Base-by-base conservation (phyloP, 2,329 filamentous ascomycete species). In the Ceratocystis smalleyi region DNA sequence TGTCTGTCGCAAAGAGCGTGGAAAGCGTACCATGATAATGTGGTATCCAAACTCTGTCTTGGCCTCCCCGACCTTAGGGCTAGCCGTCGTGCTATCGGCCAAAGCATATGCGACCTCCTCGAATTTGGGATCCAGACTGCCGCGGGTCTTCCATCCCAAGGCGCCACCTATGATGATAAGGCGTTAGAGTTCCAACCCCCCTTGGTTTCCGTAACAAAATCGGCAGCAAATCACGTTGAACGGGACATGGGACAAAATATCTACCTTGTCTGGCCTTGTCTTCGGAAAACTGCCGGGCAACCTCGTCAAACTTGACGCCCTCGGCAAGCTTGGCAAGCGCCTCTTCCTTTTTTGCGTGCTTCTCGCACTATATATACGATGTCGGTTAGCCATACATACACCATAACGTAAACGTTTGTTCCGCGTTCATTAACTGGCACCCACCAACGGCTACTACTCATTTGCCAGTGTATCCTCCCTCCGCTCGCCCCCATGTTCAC, bases 11-110 rank as follows among this genome's bases (percentile, higher is more conserved):
- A 57, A 40, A 40, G 35, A 40, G 35, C 24, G 24, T 3, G 4
- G 35, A 30, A 7, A 47, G 70, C 74, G 63, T 67, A 91, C 87
- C 84, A 91, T 89, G 68, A 91, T 83, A 68, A 91, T 83, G 73
- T 91, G 88, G 76, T 91, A 91, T 0, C 88, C 88, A 74, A 88
- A 86, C 0, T 77, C 79, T 1, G 88, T 91, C 78, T 88, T 90
- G 24, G 79, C 84, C 75, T 90, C 85, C 1, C 77, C 87, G 71
- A 81, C 80, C 71, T 84, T 85, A 1, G 87, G 85, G 66, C 75
- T 84, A 12, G 72, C 77, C 12, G 83, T 85, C 7, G 83, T 84
- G 70, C 85, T 89, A 1, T 81, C 75, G 69, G 86, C 83, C 43
- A 91, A 77, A 30, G 79, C 81, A 72, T 85, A 91, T 7, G 88